phyloP scores from a whole-genome alignment of 805 yeast genomes.

The Schizosaccharomyces cryophilus region DNA sequence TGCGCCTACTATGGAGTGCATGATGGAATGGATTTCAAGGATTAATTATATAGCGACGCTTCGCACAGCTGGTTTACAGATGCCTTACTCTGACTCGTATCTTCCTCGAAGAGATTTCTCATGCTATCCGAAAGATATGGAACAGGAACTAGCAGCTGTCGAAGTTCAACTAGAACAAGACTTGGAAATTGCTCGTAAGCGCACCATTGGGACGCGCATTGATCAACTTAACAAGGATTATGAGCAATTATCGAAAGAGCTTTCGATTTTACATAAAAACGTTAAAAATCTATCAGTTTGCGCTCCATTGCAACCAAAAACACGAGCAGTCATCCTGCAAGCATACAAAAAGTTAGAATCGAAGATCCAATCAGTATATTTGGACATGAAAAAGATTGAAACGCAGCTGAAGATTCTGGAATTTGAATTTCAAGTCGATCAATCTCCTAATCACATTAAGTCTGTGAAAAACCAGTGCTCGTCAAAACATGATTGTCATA shows the following conservation, averaged over 20 bases:
- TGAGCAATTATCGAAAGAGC: neutral
- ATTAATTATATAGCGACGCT: constrained; percentile 30
- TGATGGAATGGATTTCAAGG: constrained; percentile 31
- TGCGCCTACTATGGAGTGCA: constrained; percentile 22
- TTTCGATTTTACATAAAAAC: neutral
- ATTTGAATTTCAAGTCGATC: neutral
- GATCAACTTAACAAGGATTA: neutral
- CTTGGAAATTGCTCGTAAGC: neutral
- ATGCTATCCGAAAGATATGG: neutral
- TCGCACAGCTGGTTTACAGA: constrained; percentile 15
- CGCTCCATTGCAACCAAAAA: neutral
- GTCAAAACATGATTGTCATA: too few relatives aligned
- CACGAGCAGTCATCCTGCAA: neutral
- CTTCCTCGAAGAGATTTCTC: neutral
- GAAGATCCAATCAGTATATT: neutral
- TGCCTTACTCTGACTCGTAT: neutral
- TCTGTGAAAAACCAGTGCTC: neutral
- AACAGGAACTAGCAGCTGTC: neutral
- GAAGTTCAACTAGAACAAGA: neutral
- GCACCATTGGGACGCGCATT: neutral
- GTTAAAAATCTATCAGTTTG: neutral
- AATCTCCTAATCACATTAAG: neutral
- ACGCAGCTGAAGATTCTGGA: neutral
- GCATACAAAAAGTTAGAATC: neutral
- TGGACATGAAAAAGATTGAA: neutral